These are phyloP conservation scores for Hypoxylon intermedium DNA, from an alignment of 495 filamentous ascomycete genomes.

Conservation along the genomic window DNA sequence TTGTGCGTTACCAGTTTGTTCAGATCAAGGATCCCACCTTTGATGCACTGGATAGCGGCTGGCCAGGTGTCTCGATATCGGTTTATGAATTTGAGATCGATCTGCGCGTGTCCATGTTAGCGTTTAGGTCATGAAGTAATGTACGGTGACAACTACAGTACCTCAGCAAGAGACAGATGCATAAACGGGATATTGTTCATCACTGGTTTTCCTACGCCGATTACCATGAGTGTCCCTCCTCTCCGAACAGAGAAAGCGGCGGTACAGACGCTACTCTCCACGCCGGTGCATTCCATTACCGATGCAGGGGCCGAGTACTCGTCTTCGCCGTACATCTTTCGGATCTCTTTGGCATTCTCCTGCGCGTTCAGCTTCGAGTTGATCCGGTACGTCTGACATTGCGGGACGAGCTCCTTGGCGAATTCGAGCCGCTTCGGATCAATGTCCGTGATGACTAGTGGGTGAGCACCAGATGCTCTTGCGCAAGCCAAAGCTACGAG, in stretches of 20 bases:
- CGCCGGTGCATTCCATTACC: conserved; percentile 69
- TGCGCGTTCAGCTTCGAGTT: conserved; percentile 52
- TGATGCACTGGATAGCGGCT: conserved; percentile 57
- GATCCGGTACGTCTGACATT: conserved; percentile 59
- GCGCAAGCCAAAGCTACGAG: conserved; percentile 59
- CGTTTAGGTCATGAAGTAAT: conserved; percentile 1
- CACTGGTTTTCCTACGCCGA: conserved; percentile 65
- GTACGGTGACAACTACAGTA: conserved; percentile 29
- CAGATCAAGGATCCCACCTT: conserved; percentile 62
- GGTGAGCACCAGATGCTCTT: conserved; percentile 67
- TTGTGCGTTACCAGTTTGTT: conserved; percentile 57
- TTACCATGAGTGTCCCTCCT: conserved; percentile 67
- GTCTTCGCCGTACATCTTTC: conserved; percentile 54
- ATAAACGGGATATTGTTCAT: conserved; percentile 73
- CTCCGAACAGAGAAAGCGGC: conserved; percentile 63
- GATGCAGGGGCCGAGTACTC: conserved; percentile 63
- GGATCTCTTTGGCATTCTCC: conserved; percentile 61
- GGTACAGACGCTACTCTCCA: conserved; percentile 65
- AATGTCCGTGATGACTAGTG: conserved; percentile 69
- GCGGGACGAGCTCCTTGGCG: conserved; percentile 64
- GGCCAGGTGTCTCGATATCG: conserved; percentile 71
- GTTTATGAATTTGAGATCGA: conserved; percentile 69
- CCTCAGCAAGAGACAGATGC: conserved; percentile 67
- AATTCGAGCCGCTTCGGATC: conserved; percentile 63
- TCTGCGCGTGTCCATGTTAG: conserved; percentile 46